Percentiles rank a stretch among this genome's conserved stretches.
phyloP scores from a whole-genome alignment of 2,329 filamentous ascomycete genomes.

The Exophiala calicioides region DNA sequence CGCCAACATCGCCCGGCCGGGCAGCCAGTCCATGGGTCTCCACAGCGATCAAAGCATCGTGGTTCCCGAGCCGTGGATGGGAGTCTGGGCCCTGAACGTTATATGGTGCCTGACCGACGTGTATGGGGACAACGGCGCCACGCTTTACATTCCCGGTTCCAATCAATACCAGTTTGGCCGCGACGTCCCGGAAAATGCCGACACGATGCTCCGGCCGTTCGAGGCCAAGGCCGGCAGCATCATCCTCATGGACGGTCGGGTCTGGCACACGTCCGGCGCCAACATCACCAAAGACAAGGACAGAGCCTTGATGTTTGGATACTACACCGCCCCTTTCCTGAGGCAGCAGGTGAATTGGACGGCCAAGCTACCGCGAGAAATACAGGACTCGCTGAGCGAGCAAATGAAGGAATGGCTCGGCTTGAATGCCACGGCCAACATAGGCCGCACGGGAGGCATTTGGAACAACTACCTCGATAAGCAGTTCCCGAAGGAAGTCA shows the following conservation, averaged over 20 bases:
- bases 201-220: conserved; percentile 34
- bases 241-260: conserved; percentile 37
- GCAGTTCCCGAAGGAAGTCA: conserved; percentile 6
- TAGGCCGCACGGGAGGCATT: conserved; percentile 4
- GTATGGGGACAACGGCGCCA: conserved; percentile 35
- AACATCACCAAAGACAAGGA: conserved; percentile 38
- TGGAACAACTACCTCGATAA: conserved; percentile 10
- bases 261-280: conserved; percentile 39
- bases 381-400: conserved; percentile 30
- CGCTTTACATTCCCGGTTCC: conserved; percentile 22
- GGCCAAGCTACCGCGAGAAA: conserved; percentile 34
- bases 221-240: conserved; percentile 38
- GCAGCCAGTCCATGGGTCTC: conserved; percentile 35
- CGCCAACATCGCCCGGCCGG: conserved; percentile 40
- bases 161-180: conserved; percentile 10
- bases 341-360: conserved; percentile 39
- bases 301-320: conserved; percentile 37
- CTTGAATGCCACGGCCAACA: conserved; percentile 11
- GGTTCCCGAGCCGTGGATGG: conserved; percentile 38
- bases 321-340: conserved; percentile 37
- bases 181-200: conserved; percentile 29
- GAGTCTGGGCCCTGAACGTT: conserved; percentile 28
- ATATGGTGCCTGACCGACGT: conserved; percentile 40
- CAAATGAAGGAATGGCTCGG: conserved; percentile 37
- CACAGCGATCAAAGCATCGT: conserved; percentile 40